Conservation (phyloP, 352 stramenopile genomes). For the Phytophthora palmivora region DNA sequence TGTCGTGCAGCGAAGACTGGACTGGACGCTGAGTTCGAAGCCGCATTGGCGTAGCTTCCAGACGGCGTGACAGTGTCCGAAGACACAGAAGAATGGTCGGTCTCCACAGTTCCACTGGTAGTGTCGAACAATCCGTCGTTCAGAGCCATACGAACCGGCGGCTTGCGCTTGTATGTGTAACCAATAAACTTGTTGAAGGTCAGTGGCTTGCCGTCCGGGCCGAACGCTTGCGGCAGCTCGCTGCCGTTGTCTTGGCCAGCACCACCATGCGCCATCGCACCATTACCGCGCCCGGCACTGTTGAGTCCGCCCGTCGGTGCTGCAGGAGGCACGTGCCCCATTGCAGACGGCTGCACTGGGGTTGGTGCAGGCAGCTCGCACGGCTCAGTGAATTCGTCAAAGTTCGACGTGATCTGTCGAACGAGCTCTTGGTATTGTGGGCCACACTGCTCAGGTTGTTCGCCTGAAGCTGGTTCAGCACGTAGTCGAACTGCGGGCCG, state of each 20-base stretch:
- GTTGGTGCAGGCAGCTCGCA: slow-evolving; percentile 50
- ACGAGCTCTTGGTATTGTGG: slow-evolving; percentile 91
- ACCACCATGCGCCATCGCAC: not conserved
- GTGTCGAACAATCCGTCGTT: slow-evolving; percentile 78
- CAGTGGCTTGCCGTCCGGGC: slow-evolving; percentile 79
- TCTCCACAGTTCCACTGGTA: slow-evolving; percentile 1
- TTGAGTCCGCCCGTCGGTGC: slow-evolving; percentile 13
- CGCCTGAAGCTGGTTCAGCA: slow-evolving; percentile 92
- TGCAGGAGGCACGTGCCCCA: slow-evolving; percentile 23
- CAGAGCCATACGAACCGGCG: slow-evolving; percentile 80
- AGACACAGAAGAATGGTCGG: not conserved
- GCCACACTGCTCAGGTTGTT: slow-evolving; percentile 61
- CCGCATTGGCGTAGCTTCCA: slow-evolving; percentile 4
- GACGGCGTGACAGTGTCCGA: slow-evolving; percentile 6
- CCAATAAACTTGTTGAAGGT: slow-evolving; percentile 93
- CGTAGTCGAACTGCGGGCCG: slow-evolving; percentile 90
- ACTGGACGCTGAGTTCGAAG: not conserved
- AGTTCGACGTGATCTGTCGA: slow-evolving; percentile 95
- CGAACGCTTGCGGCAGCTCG: slow-evolving; percentile 53
- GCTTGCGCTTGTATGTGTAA: slow-evolving; percentile 93
- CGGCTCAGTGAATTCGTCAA: slow-evolving; percentile 97
- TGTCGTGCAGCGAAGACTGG: slow-evolving; percentile 3
- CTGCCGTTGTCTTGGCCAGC: slow-evolving; percentile 12
- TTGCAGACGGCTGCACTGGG: slow-evolving; percentile 29
- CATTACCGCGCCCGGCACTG: slow-evolving; percentile 10